Conservation (phyloP, 345 rosid species). For the thale cress (Arabidopsis thaliana) region TAIR10.1 NC_003075.7:564501-565000, state of each 20-base stretch:
- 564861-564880: slow-evolving; percentile 8
- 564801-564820: slow-evolving; percentile 38
- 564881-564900: slow-evolving; percentile 25
- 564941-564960: slow-evolving; percentile 10
- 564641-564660: slow-evolving; percentile 8
- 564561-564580: slow-evolving; percentile 35
- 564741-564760: slow-evolving; percentile 17
- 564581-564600: slow-evolving; percentile 13
- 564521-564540: neutral
- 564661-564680: neutral
- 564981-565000: neutral
- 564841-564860: slow-evolving; percentile 30
- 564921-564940: slow-evolving; percentile 7
- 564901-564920: neutral
- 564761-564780: slow-evolving; percentile 27
- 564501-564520: neutral
- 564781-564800: slow-evolving; percentile 15
- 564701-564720: neutral
- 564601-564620: neutral
- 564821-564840: slow-evolving; percentile 28
- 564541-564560: neutral
- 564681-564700: slow-evolving; percentile 14
- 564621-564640: neutral
- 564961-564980: slow-evolving; percentile 29
- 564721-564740: slow-evolving; percentile 23